Evolutionary conservation across 192 early-diverging fungal genomes (phyloP), one percentile per base, ranked within the genome.

Genomic region (Coemansia sp.): DNA sequence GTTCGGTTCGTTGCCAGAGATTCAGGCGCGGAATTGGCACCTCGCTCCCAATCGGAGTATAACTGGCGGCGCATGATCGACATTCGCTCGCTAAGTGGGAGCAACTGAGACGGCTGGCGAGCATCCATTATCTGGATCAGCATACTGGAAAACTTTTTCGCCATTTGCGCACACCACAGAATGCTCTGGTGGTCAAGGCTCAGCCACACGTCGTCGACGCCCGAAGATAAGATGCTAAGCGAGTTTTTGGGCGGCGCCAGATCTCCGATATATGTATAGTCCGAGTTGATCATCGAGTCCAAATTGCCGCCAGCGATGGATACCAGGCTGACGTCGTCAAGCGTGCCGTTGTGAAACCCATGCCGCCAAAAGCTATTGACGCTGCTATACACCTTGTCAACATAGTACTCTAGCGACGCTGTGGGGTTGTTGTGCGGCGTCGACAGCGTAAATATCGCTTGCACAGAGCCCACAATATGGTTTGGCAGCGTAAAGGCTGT

Each of bases 161-260:
- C 88, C 62, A 98, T 80, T 80, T 99, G 97, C 65, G 92, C 92
- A 66, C 97, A 99, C 93, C 95, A 96, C 65, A 99, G 66, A 31
- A 95, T 91, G 27, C 89, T 89, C 64, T 92, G 87, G 77, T 99
- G 97, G 69, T 95, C 94, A 40, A 89, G 87, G 18, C 91, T 88
- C 22, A 90, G 89, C 97, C 97, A 99, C 3, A 97, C 94, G 50
- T 88, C 73, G 31, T 94, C 92, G 33, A 98, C 89, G 0, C 86
- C 85, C 1, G 93, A 89, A 3, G 94, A 89, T 50, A 92, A 90
- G 0, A 91, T 89, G 33, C 92, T 90, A 33, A 98, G 92, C 8
- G 93, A 89, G 76, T 94, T 88, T 0, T 75, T 72, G 7, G 71
- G 55, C 3, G 92, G 90, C 1, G 94, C 76, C 33, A 96, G 74